phyloP scores from a whole-genome alignment of 257 asterid genomes.

The Euphrasia confusa region DNA sequence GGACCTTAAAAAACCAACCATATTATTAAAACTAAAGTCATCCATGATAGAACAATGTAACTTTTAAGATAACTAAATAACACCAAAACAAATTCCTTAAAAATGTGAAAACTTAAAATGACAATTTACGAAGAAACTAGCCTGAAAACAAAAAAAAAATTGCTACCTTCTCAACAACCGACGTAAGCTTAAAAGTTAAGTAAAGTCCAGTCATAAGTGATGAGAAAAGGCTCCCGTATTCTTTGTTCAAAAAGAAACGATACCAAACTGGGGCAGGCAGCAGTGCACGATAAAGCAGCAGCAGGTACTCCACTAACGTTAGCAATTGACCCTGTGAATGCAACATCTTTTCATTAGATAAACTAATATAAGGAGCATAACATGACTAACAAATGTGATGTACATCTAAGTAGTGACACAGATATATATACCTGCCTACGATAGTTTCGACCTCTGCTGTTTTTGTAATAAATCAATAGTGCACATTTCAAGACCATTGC shows the following conservation, averaged over 20 bases:
- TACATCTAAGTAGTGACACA: slow-evolving; percentile 1
- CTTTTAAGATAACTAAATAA: background rate
- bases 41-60: background rate
- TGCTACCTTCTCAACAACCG: slow-evolving; percentile 84
- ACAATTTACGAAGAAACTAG: slow-evolving; percentile 8
- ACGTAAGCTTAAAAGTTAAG: slow-evolving; percentile 85
- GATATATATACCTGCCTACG: slow-evolving; percentile 60
- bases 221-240: slow-evolving; percentile 87
- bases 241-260: slow-evolving; percentile 88
- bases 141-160: slow-evolving; percentile 5
- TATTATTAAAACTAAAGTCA: background rate
- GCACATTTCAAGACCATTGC: slow-evolving; percentile 69
- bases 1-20: slow-evolving; percentile 48
- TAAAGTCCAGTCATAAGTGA: slow-evolving; percentile 82
- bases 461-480: slow-evolving; percentile 67
- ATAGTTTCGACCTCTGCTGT: slow-evolving; percentile 64
- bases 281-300: slow-evolving; percentile 78
- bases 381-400: background rate
- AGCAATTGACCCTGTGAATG: slow-evolving; percentile 71
- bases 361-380: slow-evolving; percentile 9
- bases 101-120: slow-evolving; percentile 10
- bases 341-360: slow-evolving; percentile 20
- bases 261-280: slow-evolving; percentile 96
- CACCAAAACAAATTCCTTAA: slow-evolving; percentile 1
- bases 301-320: slow-evolving; percentile 69